Percentiles rank a stretch among this genome's conserved stretches.
These are phyloP conservation scores for Phytopythium kandeliae DNA, from an alignment of 352 stramenopile species.

Conservation along the genomic window DNA sequence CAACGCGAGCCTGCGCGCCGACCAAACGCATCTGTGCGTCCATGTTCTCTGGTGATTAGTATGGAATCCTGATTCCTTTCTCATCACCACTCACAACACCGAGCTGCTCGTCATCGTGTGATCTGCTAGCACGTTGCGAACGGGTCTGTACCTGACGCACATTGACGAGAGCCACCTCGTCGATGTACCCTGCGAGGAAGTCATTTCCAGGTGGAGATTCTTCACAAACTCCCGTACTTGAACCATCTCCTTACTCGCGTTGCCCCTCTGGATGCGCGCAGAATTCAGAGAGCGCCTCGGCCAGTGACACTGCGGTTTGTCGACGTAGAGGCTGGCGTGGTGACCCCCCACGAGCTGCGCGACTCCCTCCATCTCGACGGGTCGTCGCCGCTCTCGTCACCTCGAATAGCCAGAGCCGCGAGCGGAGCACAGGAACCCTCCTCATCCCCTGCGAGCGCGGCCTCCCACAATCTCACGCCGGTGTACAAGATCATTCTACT, in stretches of 20 bases:
- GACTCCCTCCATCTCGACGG: conserved; percentile 52
- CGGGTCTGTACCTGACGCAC: conserved; percentile 76
- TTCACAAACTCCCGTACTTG: background rate
- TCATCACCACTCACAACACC: background rate
- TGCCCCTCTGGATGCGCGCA: conserved; percentile 1
- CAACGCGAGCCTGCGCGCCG: conserved; percentile 51
- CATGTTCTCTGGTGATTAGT: background rate
- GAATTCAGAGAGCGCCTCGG: conserved; percentile 45
- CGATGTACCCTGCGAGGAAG: conserved; percentile 51
- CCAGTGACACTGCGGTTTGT: conserved; percentile 65
- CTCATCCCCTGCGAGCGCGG: background rate
- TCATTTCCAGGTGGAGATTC: conserved; percentile 40
- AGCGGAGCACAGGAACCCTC: background rate
- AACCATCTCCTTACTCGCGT: background rate
- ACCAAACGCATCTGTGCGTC: conserved; percentile 52
- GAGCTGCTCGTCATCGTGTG: background rate
- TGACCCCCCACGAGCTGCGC: conserved; percentile 65
- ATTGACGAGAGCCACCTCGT: conserved; percentile 71
- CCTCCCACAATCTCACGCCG: background rate
- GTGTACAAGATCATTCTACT: conserved; percentile 80
- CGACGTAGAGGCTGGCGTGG: conserved; percentile 71
- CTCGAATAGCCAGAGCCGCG: background rate
- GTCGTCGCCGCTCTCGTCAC: conserved; percentile 12
- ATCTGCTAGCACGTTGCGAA: conserved; percentile 35
- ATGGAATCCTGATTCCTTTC: background rate